Conservation (phyloP, 1,284 basidiomycete species). For the Fomitiporia mediterranea region DNA sequence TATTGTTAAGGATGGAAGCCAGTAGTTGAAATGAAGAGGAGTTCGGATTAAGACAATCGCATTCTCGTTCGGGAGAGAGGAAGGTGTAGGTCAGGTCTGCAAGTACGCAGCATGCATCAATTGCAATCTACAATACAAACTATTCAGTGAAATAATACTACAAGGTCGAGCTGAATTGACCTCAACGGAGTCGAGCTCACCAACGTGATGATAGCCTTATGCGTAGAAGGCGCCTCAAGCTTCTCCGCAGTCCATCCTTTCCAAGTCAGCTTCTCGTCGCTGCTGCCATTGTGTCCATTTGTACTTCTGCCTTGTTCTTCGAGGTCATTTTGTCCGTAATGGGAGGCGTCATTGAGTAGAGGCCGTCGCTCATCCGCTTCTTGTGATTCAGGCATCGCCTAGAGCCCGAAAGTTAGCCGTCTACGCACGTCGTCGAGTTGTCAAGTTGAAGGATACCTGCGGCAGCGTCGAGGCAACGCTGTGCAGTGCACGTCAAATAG, state of each 20-base stretch:
- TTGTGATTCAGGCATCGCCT: not conserved
- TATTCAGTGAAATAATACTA: no score
- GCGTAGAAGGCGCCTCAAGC: conserved; percentile 51
- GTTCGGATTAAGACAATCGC: conserved; percentile 25
- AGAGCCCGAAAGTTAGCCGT: not conserved
- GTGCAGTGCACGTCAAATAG: no score
- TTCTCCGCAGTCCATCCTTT: conserved; percentile 39
- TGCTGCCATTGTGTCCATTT: conserved; percentile 12
- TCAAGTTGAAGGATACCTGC: not conserved
- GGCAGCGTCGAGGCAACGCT: no score
- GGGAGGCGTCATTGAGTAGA: conserved; percentile 35
- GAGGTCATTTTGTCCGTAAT: not conserved
- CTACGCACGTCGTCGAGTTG: not conserved
- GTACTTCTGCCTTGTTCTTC: conserved; percentile 10
- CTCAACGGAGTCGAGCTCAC: no score
- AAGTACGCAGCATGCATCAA: conserved; percentile 64
- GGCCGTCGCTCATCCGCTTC: conserved; percentile 53
- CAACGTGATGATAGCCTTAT: conserved; percentile 57
- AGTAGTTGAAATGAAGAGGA: no score
- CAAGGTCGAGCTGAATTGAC: not conserved
- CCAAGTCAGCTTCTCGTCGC: conserved; percentile 25
- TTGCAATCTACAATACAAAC: conserved; percentile 43
- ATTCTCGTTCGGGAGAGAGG: conserved; percentile 41
- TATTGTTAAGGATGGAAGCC: not conserved
- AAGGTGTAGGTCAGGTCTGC: conserved; percentile 65